phyloP scores from a whole-genome alignment of 768 basidiomycete species.

The Cyclocybe aegerita region DNA sequence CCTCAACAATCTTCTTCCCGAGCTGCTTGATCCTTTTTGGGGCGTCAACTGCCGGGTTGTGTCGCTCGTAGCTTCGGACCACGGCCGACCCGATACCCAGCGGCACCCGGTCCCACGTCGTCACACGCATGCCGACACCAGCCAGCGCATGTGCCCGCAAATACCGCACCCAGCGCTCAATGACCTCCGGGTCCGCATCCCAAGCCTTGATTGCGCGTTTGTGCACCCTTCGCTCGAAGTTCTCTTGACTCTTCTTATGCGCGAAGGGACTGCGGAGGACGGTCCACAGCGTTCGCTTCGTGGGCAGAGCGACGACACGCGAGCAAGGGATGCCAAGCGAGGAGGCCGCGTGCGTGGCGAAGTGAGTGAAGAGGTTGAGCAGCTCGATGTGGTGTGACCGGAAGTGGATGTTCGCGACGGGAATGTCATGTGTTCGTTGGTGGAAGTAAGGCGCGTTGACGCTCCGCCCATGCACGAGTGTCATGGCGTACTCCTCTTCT shows the following conservation, averaged over 20 bases:
- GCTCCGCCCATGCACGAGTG: slow-evolving; percentile 62
- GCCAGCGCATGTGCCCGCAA: slow-evolving; percentile 71
- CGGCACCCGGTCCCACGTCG: slow-evolving; percentile 70
- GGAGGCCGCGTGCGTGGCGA: slow-evolving; percentile 81
- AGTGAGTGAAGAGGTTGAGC: slow-evolving; percentile 81
- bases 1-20: slow-evolving; percentile 29
- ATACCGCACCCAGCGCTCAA: slow-evolving; percentile 81
- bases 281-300: slow-evolving; percentile 78
- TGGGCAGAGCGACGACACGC: slow-evolving; percentile 64
- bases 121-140: slow-evolving; percentile 85
- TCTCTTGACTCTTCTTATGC: slow-evolving; percentile 94
- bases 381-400: slow-evolving; percentile 68
- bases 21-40: slow-evolving; percentile 25
- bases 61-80: background rate
- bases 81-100: slow-evolving; percentile 39
- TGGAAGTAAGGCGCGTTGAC: slow-evolving; percentile 55
- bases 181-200: slow-evolving; percentile 78
- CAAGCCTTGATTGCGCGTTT: slow-evolving; percentile 88
- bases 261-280: slow-evolving; percentile 84
- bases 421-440: slow-evolving; percentile 63
- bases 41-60: slow-evolving; percentile 7
- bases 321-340: slow-evolving; percentile 82
- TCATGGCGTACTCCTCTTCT: slow-evolving; percentile 51
- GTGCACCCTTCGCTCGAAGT: slow-evolving; percentile 84
- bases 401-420: slow-evolving; percentile 82